phyloP scores from a whole-genome alignment of 495 filamentous ascomycete genomes.

The Lasiosphaeris hirsuta region DNA sequence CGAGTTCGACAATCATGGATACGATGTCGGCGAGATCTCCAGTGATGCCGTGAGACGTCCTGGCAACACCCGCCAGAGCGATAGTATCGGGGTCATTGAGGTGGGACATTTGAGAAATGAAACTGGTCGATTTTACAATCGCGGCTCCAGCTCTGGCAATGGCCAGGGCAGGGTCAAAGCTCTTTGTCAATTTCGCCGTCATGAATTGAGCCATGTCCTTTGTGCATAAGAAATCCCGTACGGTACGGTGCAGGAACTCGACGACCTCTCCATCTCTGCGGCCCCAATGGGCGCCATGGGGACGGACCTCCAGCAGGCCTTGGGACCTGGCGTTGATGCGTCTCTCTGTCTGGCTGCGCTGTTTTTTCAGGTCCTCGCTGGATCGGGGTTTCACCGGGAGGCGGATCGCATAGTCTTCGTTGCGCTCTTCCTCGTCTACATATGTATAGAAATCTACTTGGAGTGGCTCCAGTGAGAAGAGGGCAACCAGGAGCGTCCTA shows the following conservation, averaged over 20 bases:
- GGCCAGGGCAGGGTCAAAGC: too few species aligned
- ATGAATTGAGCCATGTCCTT: too few species aligned
- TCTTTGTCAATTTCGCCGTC: too few species aligned
- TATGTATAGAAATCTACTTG: constrained; percentile 12
- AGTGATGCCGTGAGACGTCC: too few species aligned
- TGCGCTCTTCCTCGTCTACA: constrained; percentile 10
- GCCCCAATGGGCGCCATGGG: neutral
- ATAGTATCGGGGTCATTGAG: too few species aligned
- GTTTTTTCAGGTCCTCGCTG: too few species aligned
- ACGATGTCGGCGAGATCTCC: too few species aligned
- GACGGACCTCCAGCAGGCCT: constrained; percentile 15
- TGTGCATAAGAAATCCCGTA: constrained; percentile 21
- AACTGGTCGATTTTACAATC: too few species aligned
- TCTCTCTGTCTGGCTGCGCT: neutral
- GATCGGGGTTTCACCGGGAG: neutral
- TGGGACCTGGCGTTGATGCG: constrained; percentile 13
- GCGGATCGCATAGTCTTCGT: constrained; percentile 10
- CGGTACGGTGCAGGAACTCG: constrained; percentile 23
- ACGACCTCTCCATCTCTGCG: neutral
- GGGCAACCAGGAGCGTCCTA: constrained; percentile 11
- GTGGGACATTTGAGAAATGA: too few species aligned
- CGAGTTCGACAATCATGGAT: too few species aligned
- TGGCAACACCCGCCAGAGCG: too few species aligned
- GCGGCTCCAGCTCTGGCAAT: too few species aligned
- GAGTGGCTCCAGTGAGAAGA: constrained; percentile 5